Percentiles rank a stretch among this genome's conserved stretches.
Conservation (phyloP, 352 stramenopile genomes). For the Globisporangium viniferum region DNA sequence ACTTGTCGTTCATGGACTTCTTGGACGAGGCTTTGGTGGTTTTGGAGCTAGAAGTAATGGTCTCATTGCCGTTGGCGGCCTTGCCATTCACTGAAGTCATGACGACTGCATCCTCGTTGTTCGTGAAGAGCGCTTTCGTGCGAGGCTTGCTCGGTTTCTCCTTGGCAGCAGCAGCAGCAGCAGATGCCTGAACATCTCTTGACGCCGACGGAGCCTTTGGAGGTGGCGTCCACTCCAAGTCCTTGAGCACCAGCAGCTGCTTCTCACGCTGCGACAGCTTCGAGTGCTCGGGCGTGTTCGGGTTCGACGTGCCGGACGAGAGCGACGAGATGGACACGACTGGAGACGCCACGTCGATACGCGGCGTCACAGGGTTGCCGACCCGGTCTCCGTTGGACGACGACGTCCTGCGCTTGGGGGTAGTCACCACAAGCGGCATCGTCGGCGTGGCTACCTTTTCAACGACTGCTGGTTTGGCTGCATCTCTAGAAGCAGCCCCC, state of each 20-base stretch:
- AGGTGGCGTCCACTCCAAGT: slow-evolving; percentile 54
- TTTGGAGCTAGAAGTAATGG: not conserved
- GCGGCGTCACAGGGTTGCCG: slow-evolving; percentile 14
- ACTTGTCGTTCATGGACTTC: slow-evolving; percentile 6
- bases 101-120: slow-evolving; percentile 10
- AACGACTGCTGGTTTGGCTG: not conserved
- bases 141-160: slow-evolving; percentile 12
- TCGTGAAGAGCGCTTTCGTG: slow-evolving; percentile 9
- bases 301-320: slow-evolving; percentile 54
- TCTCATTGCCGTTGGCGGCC: not conserved
- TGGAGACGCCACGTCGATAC: slow-evolving; percentile 40
- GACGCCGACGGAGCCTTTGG: slow-evolving; percentile 6
- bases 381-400: not conserved
- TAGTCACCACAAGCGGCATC: slow-evolving; percentile 25
- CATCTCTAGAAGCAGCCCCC: not conserved
- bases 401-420: slow-evolving; percentile 24
- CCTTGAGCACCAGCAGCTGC: slow-evolving; percentile 39
- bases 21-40: not conserved
- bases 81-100: not conserved
- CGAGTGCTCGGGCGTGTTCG: slow-evolving; percentile 55
- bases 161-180: not conserved
- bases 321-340: slow-evolving; percentile 71
- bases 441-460: not conserved
- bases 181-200: not conserved
- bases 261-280: slow-evolving; percentile 32